Evolutionary conservation across 2,329 filamentous ascomycete species (phyloP).

Genomic region (Epichloe coenophiala): DNA sequence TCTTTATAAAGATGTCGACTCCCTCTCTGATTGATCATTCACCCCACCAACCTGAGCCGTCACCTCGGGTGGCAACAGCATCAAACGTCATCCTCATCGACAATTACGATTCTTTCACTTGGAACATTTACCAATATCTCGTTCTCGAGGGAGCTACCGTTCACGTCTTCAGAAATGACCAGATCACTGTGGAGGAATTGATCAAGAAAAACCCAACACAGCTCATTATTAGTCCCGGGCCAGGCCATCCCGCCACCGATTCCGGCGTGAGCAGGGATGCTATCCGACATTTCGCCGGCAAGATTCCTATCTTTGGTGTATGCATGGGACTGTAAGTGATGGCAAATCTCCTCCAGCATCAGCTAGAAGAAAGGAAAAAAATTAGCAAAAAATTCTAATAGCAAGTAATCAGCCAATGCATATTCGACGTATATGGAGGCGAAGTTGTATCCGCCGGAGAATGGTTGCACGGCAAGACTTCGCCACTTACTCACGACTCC

Average conservation of each 20-base stretch:
- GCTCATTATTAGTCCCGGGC: slow-evolving; percentile 86
- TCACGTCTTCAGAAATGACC: slow-evolving; percentile 82
- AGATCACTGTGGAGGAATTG: slow-evolving; percentile 74
- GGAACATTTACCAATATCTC: slow-evolving; percentile 98
- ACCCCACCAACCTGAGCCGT: slow-evolving; percentile 67
- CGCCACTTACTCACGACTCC: slow-evolving; percentile 71
- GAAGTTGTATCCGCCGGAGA: slow-evolving; percentile 86
- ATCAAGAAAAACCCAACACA: slow-evolving; percentile 79
- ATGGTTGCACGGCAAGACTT: slow-evolving; percentile 95
- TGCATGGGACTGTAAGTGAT: slow-evolving; percentile 83
- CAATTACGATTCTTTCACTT: slow-evolving; percentile 99
- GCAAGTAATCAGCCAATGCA: slow-evolving; percentile 57
- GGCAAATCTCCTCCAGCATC: neutral
- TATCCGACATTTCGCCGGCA: slow-evolving; percentile 82
- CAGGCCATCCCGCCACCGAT: slow-evolving; percentile 82
- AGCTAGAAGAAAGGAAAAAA: too few relatives aligned
- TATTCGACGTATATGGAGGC: slow-evolving; percentile 86
- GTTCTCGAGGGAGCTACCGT: slow-evolving; percentile 90
- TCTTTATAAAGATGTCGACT: slow-evolving; percentile 30
- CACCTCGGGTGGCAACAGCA: slow-evolving; percentile 60
- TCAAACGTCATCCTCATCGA: slow-evolving; percentile 91
- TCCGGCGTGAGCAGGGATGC: slow-evolving; percentile 88
- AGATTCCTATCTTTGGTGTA: slow-evolving; percentile 91
- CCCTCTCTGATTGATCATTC: slow-evolving; percentile 61
- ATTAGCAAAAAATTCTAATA: neutral